A percentile compares a stretch with the other conserved stretches of the same genome.
These are phyloP conservation scores for Metarhizium robertsii DNA, from an alignment of 2,329 filamentous ascomycete genomes.

Conservation along the genomic window DNA sequence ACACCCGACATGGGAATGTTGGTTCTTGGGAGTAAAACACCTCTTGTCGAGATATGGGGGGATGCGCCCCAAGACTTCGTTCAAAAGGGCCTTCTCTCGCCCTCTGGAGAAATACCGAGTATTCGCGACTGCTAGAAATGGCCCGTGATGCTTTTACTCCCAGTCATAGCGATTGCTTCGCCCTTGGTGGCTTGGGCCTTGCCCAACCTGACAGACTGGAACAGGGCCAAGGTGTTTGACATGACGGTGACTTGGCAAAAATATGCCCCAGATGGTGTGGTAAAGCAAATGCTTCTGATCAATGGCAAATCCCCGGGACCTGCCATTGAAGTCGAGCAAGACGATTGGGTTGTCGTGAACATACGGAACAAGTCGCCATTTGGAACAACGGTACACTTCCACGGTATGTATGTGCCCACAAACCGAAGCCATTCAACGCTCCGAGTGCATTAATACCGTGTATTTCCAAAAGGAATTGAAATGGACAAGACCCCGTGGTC, in stretches of 20 bases:
- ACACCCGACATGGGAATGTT: too few species aligned
- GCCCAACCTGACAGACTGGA: not conserved
- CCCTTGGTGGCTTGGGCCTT: not conserved
- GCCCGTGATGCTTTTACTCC: not conserved
- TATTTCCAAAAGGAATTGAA: conserved; percentile 29
- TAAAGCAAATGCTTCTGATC: conserved; percentile 37
- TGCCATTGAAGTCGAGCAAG: conserved; percentile 29
- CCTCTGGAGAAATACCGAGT: not conserved
- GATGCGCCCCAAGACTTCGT: too few species aligned
- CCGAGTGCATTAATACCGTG: too few species aligned
- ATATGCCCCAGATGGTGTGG: conserved; percentile 33
- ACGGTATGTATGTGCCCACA: conserved; percentile 23
- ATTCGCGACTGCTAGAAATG: not conserved
- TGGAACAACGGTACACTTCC: conserved; percentile 40
- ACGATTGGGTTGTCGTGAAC: conserved; percentile 26
- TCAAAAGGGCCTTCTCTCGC: not conserved
- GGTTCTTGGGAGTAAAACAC: too few species aligned
- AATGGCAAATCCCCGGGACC: conserved; percentile 57
- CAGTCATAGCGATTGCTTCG: not conserved
- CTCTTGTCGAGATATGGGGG: too few species aligned
- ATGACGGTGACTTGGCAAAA: conserved; percentile 27
- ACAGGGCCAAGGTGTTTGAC: conserved; percentile 11
- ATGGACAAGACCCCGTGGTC: conserved; percentile 47
- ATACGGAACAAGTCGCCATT: conserved; percentile 37
- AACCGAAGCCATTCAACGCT: too few species aligned